Evolutionary conservation across 2,329 filamentous ascomycete species (phyloP).

Genomic region (Coniochaeta pulveracea): DNA sequence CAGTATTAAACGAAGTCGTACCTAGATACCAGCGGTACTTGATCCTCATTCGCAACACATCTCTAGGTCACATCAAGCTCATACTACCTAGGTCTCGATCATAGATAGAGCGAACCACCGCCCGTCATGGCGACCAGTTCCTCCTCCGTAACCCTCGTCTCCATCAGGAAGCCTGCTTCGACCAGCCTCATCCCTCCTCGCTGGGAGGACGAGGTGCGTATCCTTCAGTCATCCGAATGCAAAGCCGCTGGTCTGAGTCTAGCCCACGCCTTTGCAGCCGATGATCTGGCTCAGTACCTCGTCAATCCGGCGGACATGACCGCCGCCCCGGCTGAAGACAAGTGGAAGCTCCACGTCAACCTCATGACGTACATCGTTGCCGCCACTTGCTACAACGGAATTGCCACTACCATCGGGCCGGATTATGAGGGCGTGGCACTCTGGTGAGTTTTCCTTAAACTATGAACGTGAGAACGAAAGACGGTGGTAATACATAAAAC

Average conservation of each 20-base stretch:
- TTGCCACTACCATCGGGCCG: conserved; percentile 63
- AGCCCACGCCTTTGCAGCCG: conserved; percentile 65
- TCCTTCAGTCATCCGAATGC: conserved; percentile 55
- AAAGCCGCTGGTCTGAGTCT: conserved; percentile 60
- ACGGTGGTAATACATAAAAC: neutral
- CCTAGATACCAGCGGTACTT: neutral
- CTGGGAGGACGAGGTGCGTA: conserved; percentile 47
- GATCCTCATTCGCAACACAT: neutral
- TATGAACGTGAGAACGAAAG: neutral
- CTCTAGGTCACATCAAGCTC: conserved; percentile 1
- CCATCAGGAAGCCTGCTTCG: conserved; percentile 21
- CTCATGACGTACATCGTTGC: conserved; percentile 71
- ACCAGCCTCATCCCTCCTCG: conserved; percentile 37
- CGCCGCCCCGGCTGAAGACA: conserved; percentile 50
- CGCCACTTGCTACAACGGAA: conserved; percentile 61
- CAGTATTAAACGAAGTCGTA: conserved; percentile 8
- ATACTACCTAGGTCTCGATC: too few species aligned
- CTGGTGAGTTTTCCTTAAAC: conserved; percentile 44
- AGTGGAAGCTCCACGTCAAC: conserved; percentile 66
- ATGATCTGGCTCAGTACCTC: conserved; percentile 65
- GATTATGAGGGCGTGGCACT: conserved; percentile 70
- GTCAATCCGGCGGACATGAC: conserved; percentile 59
- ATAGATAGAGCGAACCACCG: conserved; percentile 5
- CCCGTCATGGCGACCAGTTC: conserved; percentile 31
- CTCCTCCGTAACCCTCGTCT: conserved; percentile 17